phyloP scores from a whole-genome alignment of 2,329 filamentous ascomycete species.

The Hypoxylon sp. region DNA sequence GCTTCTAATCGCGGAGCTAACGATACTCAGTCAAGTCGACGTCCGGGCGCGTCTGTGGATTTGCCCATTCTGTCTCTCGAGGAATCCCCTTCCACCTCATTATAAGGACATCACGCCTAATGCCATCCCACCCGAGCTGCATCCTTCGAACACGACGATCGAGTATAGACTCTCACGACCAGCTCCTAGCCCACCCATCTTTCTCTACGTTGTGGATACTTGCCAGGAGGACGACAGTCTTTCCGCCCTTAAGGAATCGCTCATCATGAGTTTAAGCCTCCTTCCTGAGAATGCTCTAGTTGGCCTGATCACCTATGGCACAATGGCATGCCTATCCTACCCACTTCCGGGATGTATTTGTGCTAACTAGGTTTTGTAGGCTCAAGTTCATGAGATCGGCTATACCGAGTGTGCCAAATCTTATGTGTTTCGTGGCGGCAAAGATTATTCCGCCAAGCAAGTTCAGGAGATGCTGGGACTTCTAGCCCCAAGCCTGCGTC shows the following conservation, averaged over 20 bases:
- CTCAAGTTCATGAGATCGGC: slow-evolving; percentile 97
- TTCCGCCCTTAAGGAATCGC: slow-evolving; percentile 85
- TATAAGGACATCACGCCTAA: slow-evolving; percentile 92
- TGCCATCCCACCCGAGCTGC: slow-evolving; percentile 86
- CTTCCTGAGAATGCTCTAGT: slow-evolving; percentile 86
- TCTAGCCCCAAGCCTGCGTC: slow-evolving; percentile 78
- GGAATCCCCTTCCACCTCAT: slow-evolving; percentile 85
- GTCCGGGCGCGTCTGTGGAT: slow-evolving; percentile 89
- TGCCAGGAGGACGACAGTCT: slow-evolving; percentile 91
- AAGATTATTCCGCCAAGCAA: slow-evolving; percentile 98
- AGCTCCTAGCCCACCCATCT: slow-evolving; percentile 88
- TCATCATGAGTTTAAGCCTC: slow-evolving; percentile 87
- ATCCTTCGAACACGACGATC: slow-evolving; percentile 88
- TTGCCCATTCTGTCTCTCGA: slow-evolving; percentile 88
- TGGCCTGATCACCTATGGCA: slow-evolving; percentile 89
- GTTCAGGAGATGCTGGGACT: slow-evolving; percentile 99
- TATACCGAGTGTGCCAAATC: slow-evolving; percentile 99
- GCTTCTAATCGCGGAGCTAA: slow-evolving; percentile 45
- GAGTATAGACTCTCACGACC: slow-evolving; percentile 86
- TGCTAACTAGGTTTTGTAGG: slow-evolving; percentile 63
- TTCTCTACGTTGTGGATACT: slow-evolving; percentile 88
- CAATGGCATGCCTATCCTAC: slow-evolving; percentile 76
- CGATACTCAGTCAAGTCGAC: slow-evolving; percentile 78
- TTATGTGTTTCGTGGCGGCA: slow-evolving; percentile 97
- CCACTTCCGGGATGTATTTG: not conserved